phyloP scores from a whole-genome alignment of 2,329 filamentous ascomycete genomes.

The Fusarium nanum region DNA sequence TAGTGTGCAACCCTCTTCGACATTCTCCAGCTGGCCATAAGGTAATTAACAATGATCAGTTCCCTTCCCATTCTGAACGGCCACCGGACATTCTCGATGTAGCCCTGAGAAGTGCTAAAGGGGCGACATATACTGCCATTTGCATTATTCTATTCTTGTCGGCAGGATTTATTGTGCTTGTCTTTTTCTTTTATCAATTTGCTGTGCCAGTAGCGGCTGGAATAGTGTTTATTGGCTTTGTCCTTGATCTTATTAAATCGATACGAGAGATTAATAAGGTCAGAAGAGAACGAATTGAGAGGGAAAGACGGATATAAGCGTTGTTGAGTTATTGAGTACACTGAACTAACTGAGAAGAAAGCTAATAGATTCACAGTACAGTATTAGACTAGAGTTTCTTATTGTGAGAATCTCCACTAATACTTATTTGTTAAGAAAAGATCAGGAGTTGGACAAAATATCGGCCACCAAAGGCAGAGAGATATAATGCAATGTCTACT shows the following conservation, averaged over 20 bases:
- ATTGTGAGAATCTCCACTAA: background rate
- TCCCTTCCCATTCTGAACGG: background rate
- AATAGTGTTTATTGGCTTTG: background rate
- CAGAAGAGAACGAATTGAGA: background rate
- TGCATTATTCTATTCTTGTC: constrained; percentile 1
- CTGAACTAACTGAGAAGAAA: background rate
- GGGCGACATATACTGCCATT: constrained; percentile 4
- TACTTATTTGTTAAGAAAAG: background rate
- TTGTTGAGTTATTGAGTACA: background rate
- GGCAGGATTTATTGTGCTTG: background rate
- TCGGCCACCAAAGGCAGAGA: background rate
- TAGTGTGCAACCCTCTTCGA: background rate
- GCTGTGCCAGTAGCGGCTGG: constrained; percentile 8
- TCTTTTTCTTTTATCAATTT: constrained; percentile 15
- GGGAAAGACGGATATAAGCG: background rate
- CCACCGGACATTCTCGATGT: constrained; percentile 3
- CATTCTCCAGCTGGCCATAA: background rate
- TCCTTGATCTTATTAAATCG: constrained; percentile 3
- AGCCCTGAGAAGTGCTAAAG: constrained; percentile 5
- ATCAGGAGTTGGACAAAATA: background rate
- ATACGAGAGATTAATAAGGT: background rate
- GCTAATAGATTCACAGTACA: background rate
- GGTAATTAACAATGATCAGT: background rate
- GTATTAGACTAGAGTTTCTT: background rate
- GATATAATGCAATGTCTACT: background rate